Base-by-base conservation (phyloP, 305 asterid genomes). In the Caryopteris hybrid region DNA sequence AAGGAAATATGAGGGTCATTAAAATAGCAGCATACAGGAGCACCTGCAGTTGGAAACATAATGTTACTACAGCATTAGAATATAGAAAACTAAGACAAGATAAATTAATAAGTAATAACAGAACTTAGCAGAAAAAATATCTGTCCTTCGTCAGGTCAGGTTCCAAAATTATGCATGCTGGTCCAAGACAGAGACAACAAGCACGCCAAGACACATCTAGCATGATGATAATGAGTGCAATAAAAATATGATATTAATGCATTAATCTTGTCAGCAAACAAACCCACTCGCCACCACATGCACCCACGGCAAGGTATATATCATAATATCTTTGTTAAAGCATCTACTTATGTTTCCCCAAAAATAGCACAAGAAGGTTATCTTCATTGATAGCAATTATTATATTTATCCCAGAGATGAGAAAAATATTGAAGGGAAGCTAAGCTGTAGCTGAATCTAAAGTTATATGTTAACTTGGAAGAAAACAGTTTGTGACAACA, bases 1-100 rank as follows among this genome's bases (percentile, higher is more conserved):
- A 95, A 53, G 99, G 99, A 80, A 86, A 95, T 69, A 95, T 80
- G 74, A 95, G 85, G 63, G 92, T 81, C 96, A 95, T 79, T 27
- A 86, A 85, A 70, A 92, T 74, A 70, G 80, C 99, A 77, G 92
- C 84, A 76, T 92, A 92, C 66, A 95, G 72, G 64, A 95, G 91
- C 66, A 95, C 99, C 99, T 94, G 89, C 81, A 78, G 74, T 70
- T 70, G 60, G 70, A 74, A 60, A 61, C 53, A 75, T 25, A 46
- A 61, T 63, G 54, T 73, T 48, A 78, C 54, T 34, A 66, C 68
- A 74, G 58, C 38, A 54, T 31, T 50, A 45, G 59, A 61, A 25
- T 45, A 45, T 21, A 52, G 46, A 41, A 73, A 51, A 52, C 11
- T 38, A 38, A 38, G 38, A 38, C 9, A 21, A 3, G 34, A 29